These are phyloP conservation scores for Globisporangium splendens DNA, from an alignment of 352 stramenopile genomes.

Conservation along the genomic window DNA sequence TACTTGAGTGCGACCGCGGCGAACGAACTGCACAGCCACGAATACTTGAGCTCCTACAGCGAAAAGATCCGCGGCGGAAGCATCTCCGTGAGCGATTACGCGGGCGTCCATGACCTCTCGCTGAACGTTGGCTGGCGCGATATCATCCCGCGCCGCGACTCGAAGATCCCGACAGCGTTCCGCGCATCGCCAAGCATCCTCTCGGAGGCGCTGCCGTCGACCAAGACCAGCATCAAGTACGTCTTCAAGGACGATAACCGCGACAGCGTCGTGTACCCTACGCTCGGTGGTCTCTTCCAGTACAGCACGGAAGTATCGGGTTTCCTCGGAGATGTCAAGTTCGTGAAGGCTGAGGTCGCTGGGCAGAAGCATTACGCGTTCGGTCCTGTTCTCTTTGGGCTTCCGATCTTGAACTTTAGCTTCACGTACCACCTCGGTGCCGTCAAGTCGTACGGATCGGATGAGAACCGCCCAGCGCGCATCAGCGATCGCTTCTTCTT, in stretches of 20 bases:
- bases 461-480: conserved; percentile 70
- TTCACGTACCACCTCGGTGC: conserved; percentile 73
- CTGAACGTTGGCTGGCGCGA: conserved; percentile 86
- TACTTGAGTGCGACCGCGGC: conserved; percentile 71
- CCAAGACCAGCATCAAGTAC: conserved; percentile 92
- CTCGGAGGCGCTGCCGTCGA: conserved; percentile 85
- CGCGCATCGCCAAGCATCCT: conserved; percentile 88
- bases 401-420: conserved; percentile 80
- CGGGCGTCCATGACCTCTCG: conserved; percentile 79
- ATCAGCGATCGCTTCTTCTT: conserved; percentile 92
- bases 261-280: conserved; percentile 86
- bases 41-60: conserved; percentile 86
- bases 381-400: conserved; percentile 56
- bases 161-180: conserved; percentile 86
- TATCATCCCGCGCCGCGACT: conserved; percentile 78
- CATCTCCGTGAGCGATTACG: conserved; percentile 86
- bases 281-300: conserved; percentile 85
- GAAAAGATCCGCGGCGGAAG: conserved; percentile 82
- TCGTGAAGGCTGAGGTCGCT: conserved; percentile 84
- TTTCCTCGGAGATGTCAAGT: conserved; percentile 85
- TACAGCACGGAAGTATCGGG: conserved; percentile 87
- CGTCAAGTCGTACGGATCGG: conserved; percentile 75
- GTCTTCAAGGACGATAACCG: conserved; percentile 89
- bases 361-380: conserved; percentile 80
- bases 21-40: conserved; percentile 87